Conservation (phyloP, 2,329 filamentous ascomycete genomes). For the Knufia fluminis region DNA sequence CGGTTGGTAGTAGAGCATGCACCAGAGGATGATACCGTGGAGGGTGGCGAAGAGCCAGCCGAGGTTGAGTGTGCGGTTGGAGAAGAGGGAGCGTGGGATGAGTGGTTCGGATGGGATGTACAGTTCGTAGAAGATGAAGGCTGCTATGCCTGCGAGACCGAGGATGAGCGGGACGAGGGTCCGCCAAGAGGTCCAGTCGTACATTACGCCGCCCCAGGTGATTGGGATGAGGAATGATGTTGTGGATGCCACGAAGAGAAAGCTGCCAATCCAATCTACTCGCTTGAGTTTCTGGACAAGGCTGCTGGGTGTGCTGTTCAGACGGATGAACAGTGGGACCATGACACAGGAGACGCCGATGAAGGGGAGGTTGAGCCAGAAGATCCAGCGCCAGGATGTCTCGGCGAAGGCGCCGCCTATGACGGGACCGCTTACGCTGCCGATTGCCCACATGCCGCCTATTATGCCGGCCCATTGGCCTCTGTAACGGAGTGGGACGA, state of each 20-base stretch:
- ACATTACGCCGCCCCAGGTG: slow-evolving; percentile 58
- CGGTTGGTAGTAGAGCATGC: slow-evolving; percentile 47
- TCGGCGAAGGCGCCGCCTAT: slow-evolving; percentile 26
- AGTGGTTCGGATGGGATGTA: slow-evolving; percentile 43
- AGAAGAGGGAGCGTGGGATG: slow-evolving; percentile 38
- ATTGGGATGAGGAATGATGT: slow-evolving; percentile 54
- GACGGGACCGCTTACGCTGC: slow-evolving; percentile 20
- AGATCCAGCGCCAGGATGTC: slow-evolving; percentile 47
- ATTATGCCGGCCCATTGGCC: slow-evolving; percentile 21
- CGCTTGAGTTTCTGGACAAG: slow-evolving; percentile 41
- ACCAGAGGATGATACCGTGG: slow-evolving; percentile 45
- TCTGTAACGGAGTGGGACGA: slow-evolving; percentile 31
- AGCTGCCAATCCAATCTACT: slow-evolving; percentile 55
- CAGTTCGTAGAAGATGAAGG: slow-evolving; percentile 48
- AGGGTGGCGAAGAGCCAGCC: slow-evolving; percentile 47
- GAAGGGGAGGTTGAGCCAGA: slow-evolving; percentile 56
- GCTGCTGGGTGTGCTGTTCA: slow-evolving; percentile 40
- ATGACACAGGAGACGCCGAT: slow-evolving; percentile 41
- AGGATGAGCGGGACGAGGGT: slow-evolving; percentile 54
- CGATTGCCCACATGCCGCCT: slow-evolving; percentile 20
- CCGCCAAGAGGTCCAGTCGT: slow-evolving; percentile 53
- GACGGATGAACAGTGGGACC: slow-evolving; percentile 45
- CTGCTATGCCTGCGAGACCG: slow-evolving; percentile 43
- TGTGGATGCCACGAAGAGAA: slow-evolving; percentile 51
- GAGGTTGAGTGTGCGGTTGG: slow-evolving; percentile 39